These are phyloP conservation scores for Rhodotorula toruloides DNA, from an alignment of 768 basidiomycete genomes.

Conservation along the genomic window DNA sequence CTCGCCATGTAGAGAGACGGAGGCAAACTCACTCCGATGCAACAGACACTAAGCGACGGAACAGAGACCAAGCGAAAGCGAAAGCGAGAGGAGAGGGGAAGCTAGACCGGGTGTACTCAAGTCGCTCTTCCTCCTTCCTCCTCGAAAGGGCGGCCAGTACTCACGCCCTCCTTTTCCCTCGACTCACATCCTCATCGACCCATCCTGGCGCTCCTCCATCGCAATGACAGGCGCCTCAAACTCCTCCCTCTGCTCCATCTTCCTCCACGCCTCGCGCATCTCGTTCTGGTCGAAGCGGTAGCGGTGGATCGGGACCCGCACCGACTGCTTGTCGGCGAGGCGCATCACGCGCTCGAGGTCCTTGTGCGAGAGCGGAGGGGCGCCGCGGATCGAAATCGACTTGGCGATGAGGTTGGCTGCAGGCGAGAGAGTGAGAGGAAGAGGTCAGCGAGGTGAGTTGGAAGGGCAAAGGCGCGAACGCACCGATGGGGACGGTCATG, in stretches of 20 bases:
- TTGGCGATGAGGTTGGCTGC: constrained; percentile 16
- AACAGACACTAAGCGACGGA: too few relatives aligned
- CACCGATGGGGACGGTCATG: constrained; percentile 12
- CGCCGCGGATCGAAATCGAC: background rate
- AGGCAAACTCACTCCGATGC: too few relatives aligned
- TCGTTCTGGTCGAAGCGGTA: constrained; percentile 7
- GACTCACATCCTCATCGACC: too few relatives aligned
- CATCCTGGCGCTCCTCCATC: background rate
- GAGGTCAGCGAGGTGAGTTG: background rate
- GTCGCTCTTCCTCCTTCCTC: too few relatives aligned
- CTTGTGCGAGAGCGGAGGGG: background rate
- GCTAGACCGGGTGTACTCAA: too few relatives aligned
- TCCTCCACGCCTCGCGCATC: constrained; percentile 11
- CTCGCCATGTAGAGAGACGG: too few relatives aligned
- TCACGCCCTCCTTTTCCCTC: too few relatives aligned
- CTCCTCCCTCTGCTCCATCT: background rate
- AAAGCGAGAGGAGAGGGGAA: too few relatives aligned
- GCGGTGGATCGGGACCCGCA: background rate
- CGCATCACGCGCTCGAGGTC: background rate
- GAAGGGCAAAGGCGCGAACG: background rate
- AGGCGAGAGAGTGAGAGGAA: too few relatives aligned
- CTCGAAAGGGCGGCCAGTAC: too few relatives aligned
- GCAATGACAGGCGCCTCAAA: constrained; percentile 18
- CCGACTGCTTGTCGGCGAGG: background rate
- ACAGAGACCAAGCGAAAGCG: too few relatives aligned